Conservation (phyloP, 495 filamentous ascomycete genomes). For the Podospora sp. region DNA sequence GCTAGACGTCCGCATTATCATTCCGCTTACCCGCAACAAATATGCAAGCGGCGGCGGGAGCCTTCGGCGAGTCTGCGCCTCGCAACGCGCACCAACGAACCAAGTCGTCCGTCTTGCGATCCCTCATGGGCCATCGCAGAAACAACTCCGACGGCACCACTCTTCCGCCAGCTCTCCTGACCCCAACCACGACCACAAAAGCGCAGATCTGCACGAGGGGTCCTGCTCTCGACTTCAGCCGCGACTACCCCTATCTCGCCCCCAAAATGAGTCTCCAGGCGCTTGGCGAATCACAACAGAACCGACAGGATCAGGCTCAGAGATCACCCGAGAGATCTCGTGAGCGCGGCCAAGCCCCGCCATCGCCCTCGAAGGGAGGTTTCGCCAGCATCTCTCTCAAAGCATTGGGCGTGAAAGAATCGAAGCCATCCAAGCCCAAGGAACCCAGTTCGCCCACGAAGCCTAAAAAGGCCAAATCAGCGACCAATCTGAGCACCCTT, state of each 20-base stretch:
- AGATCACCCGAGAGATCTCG: constrained; percentile 42
- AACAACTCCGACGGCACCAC: constrained; percentile 50
- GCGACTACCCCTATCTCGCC: constrained; percentile 22
- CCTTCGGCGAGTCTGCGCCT: constrained; percentile 18
- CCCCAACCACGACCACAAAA: constrained; percentile 18
- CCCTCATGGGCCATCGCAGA: constrained; percentile 56
- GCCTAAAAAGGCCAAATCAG: constrained; percentile 83
- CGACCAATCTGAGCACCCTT: constrained; percentile 72
- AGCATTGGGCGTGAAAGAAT: constrained; percentile 55
- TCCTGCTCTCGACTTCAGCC: background rate
- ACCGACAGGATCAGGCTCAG: constrained; percentile 44
- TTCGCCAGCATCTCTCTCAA: constrained; percentile 70
- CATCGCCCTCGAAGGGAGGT: constrained; percentile 61
- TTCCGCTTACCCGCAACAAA: background rate
- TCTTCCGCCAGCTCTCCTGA: constrained; percentile 39
- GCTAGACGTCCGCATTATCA: constrained; percentile 19
- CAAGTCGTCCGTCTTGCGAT: constrained; percentile 61
- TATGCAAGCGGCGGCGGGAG: constrained; percentile 25
- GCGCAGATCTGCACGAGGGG: constrained; percentile 15
- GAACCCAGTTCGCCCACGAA: constrained; percentile 53
- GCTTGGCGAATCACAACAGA: constrained; percentile 54
- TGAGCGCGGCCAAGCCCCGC: constrained; percentile 37
- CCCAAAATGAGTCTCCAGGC: constrained; percentile 35
- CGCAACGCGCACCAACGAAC: constrained; percentile 38
- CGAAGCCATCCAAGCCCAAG: constrained; percentile 52